A percentile compares a stretch with the other conserved stretches of the same genome.
phyloP scores from a whole-genome alignment of 306 rosid species.

The Sesbania bispinosa region DNA sequence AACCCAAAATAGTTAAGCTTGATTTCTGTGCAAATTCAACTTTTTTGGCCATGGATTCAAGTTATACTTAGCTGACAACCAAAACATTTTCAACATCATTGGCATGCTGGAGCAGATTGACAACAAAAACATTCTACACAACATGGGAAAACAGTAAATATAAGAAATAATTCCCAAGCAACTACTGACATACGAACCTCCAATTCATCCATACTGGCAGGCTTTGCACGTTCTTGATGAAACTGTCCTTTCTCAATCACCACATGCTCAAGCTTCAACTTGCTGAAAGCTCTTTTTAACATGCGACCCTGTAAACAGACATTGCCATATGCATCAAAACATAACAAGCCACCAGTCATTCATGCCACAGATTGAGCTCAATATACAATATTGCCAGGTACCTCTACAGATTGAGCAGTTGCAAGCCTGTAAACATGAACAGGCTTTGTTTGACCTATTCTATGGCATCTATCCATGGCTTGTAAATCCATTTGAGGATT shows the following conservation, averaged over 20 bases:
- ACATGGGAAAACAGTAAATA: background rate
- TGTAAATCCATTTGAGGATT: constrained; percentile 98
- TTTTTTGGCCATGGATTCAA: background rate
- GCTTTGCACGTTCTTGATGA: constrained; percentile 62
- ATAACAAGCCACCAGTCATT: background rate
- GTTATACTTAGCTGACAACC: background rate
- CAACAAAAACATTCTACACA: background rate
- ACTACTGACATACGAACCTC: constrained; percentile 52
- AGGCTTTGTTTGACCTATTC: constrained; percentile 95
- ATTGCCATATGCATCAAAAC: constrained; percentile 2
- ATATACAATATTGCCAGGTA: constrained; percentile 17
- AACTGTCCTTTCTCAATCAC: constrained; percentile 94
- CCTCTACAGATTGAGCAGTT: constrained; percentile 95
- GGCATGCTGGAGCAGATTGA: background rate
- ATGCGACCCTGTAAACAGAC: constrained; percentile 73
- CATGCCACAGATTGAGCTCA: background rate
- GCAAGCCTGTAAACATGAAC: constrained; percentile 97
- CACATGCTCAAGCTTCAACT: constrained; percentile 94
- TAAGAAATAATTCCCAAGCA: background rate
- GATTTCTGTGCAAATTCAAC: background rate
- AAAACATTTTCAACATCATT: background rate
- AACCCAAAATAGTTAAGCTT: background rate
- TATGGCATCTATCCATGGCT: constrained; percentile 99
- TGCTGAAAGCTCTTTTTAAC: constrained; percentile 91
- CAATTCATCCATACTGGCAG: constrained; percentile 16